These are phyloP conservation scores for Aspergillus leporis DNA, from an alignment of 495 filamentous ascomycete genomes.

Conservation along the genomic window DNA sequence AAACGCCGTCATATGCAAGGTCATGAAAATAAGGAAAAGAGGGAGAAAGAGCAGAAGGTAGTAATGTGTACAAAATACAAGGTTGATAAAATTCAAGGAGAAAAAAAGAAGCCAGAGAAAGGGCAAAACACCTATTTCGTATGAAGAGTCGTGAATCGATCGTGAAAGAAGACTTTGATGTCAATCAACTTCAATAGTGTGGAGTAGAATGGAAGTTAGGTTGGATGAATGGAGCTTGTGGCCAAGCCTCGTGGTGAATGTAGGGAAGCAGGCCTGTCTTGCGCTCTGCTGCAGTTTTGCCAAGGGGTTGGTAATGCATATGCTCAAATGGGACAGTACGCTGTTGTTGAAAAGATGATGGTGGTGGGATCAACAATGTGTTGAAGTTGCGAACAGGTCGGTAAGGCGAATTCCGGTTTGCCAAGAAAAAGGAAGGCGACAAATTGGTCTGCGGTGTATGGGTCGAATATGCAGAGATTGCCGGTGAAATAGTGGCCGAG, in stretches of 20 bases:
- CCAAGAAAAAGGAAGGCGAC: constrained; percentile 63
- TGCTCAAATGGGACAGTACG: constrained; percentile 65
- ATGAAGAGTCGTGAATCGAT: constrained; percentile 25
- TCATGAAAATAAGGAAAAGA: constrained; percentile 17
- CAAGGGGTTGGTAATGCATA: constrained; percentile 95
- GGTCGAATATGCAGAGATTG: constrained; percentile 41
- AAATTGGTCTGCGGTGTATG: constrained; percentile 55
- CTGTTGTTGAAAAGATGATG: constrained; percentile 74
- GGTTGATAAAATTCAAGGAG: constrained; percentile 6
- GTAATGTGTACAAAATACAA: constrained; percentile 33
- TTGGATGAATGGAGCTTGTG: constrained; percentile 34
- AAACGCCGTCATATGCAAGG: constrained; percentile 37
- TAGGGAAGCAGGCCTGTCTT: constrained; percentile 85
- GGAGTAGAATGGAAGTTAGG: constrained; percentile 44
- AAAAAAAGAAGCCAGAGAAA: constrained; percentile 2
- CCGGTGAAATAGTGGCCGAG: constrained; percentile 41
- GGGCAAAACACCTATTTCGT: constrained; percentile 20
- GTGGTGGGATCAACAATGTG: constrained; percentile 85
- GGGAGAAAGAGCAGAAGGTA: constrained; percentile 11
- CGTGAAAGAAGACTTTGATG: constrained; percentile 18
- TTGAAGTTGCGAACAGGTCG: constrained; percentile 86
- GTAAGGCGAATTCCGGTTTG: constrained; percentile 80
- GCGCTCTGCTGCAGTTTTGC: constrained; percentile 70
- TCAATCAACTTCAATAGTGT: constrained; percentile 31
- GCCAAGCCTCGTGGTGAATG: constrained; percentile 49